Evolutionary conservation across 2,329 filamentous ascomycete genomes (phyloP), one percentile per base, ranked within the genome.

Genomic region (Cercospora sojina): DNA sequence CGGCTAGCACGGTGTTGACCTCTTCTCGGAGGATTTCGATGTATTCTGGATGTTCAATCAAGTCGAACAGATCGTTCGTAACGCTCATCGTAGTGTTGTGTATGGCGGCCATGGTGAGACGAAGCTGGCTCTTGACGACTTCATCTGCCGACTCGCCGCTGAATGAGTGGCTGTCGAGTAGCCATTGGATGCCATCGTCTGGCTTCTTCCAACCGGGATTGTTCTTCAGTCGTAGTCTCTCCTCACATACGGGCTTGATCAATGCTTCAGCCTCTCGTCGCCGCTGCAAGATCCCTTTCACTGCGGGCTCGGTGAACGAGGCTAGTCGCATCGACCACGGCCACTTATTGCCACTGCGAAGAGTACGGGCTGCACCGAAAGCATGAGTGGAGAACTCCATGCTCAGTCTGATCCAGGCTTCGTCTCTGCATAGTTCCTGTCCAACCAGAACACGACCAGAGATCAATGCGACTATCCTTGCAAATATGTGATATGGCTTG

Each of bases 81-180:
- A 67, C 41, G n/a, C 60, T 64, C 62, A 67, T 67, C 0, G 67
- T 65, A 4, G 65, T 67, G 56, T 67, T 69, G 62, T 69, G 65
- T 31, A 69, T 69, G 7, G 67, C 65, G 16, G 67, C 65, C 62
- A 69, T 65, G 7, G 59, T 69, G n/a, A 67, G 38, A 12, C 65
- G 58, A 4, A 69, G 59, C 29, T 67, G 62, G 47, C 57, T 59
- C 20, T 66, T 62, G 0, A 63, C 65, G 16, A 69, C 62, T 29
- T 69, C 58, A 12, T 65, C 62, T 29, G 49, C 20, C 3, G 65
- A 65, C 18, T 66, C 62, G 5, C 65, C 62, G 38, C 61, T 64
- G 27, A 27, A 35, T 12, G 59, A 38, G 27, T 67, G 65, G 49
- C 59, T 62, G 13, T 67, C 65, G 9, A 67, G 62, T 1, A 69